A percentile compares a stretch with the other conserved stretches of the same genome.
Conservation (phyloP, 495 filamentous ascomycete species). For the Penicillium cosmopolitanum region DNA sequence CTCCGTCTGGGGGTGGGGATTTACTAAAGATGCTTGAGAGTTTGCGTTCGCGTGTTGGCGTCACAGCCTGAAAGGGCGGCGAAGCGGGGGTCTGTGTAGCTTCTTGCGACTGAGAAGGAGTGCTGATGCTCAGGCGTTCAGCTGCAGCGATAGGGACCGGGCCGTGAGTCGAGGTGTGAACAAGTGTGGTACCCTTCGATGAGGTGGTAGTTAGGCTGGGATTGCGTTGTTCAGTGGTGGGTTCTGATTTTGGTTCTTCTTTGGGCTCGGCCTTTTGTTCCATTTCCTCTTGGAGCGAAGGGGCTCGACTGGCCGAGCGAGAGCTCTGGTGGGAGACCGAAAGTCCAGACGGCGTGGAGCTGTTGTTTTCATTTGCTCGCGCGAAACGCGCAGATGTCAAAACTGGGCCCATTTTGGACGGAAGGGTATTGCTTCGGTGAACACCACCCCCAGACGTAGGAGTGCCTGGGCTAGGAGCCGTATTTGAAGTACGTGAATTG, state of each 20-base stretch:
- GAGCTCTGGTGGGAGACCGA: conserved; percentile 38
- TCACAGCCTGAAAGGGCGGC: conserved; percentile 50
- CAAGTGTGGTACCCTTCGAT: conserved; percentile 25
- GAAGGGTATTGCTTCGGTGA: conserved; percentile 90
- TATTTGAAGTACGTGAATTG: conserved; percentile 72
- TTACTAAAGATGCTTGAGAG: conserved; percentile 69
- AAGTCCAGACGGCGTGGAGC: conserved; percentile 36
- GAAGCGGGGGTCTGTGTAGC: conserved; percentile 41
- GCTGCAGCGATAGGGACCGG: conserved; percentile 31
- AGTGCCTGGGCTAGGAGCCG: conserved; percentile 70
- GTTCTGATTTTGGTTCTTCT: conserved; percentile 3
- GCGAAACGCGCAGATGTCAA: conserved; percentile 60
- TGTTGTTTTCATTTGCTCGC: conserved; percentile 40
- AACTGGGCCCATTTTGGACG: conserved; percentile 86
- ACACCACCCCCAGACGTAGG: conserved; percentile 70
- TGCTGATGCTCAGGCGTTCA: conserved; percentile 26
- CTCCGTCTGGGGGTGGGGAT: conserved; percentile 58
- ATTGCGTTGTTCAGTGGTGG: conserved; percentile 8
- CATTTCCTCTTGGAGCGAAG: conserved; percentile 34
- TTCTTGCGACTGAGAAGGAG: conserved; percentile 49
- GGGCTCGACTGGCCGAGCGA: conserved; percentile 39
- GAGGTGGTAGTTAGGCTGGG: conserved; percentile 11
- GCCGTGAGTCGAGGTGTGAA: conserved; percentile 45
- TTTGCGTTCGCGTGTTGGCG: conserved; percentile 72
- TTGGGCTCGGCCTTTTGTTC: conserved; percentile 13